These are phyloP conservation scores for Fusarium sp. DNA, from an alignment of 2,329 filamentous ascomycete species.

Conservation along the genomic window DNA sequence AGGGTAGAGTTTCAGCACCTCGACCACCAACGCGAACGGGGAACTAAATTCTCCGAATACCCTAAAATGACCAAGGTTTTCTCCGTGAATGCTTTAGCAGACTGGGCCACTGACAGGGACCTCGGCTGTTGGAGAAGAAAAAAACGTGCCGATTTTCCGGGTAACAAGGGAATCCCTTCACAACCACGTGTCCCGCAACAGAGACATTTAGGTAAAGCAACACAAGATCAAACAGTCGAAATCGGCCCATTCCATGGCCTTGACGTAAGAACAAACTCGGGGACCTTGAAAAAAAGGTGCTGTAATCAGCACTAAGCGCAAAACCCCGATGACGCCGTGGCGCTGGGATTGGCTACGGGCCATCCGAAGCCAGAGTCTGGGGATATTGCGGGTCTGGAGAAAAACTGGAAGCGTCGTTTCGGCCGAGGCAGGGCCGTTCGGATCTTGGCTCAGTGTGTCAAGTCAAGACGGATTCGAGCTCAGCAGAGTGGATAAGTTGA, in stretches of 20 bases:
- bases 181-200: background rate
- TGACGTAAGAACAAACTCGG: too few species aligned
- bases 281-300: background rate
- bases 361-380: constrained; percentile 9
- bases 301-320: background rate
- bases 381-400: constrained; percentile 13
- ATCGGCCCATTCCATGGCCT: constrained; percentile 1
- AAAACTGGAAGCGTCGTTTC: constrained; percentile 13
- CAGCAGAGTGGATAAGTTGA: background rate
- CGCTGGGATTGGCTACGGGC: constrained; percentile 15
- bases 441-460: background rate
- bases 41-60: constrained; percentile 15
- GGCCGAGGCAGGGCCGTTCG: constrained; percentile 39
- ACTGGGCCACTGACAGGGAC: background rate
- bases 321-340: constrained; percentile 23
- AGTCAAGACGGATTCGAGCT: background rate
- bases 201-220: background rate
- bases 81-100: background rate
- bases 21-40: background rate
- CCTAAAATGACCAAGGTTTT: background rate
- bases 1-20: constrained; percentile 6
- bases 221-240: background rate
- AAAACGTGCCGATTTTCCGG: background rate
- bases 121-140: background rate
- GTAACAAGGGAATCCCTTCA: background rate